A percentile compares a stretch with the other conserved stretches of the same genome.
Evolutionary conservation across 2,329 filamentous ascomycete species (phyloP).

Genomic region (Ilyonectria mors-panacis): DNA sequence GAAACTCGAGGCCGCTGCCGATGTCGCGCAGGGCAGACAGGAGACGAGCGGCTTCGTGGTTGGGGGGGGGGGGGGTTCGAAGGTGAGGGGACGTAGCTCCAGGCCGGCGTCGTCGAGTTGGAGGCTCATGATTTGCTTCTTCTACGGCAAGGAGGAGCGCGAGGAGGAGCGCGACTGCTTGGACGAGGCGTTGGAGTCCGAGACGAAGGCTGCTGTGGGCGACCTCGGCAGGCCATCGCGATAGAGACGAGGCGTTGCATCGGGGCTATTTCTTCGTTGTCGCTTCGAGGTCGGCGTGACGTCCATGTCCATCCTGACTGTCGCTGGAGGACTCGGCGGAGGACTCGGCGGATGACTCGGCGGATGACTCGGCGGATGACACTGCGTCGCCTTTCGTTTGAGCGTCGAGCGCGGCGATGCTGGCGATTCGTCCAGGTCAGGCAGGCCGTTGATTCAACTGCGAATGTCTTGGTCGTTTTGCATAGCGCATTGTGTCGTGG

Average conservation of each 20-base stretch:
- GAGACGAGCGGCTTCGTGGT: not conserved
- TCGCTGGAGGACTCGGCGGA: too few species aligned
- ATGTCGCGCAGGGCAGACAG: not conserved
- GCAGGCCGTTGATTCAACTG: not conserved
- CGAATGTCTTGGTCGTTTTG: not conserved
- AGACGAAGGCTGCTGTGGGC: not conserved
- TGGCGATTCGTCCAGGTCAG: not conserved
- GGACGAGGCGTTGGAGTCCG: slow-evolving; percentile 5
- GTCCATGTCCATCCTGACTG: not conserved
- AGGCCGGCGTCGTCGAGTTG: slow-evolving; percentile 5
- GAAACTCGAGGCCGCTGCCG: slow-evolving; percentile 5
- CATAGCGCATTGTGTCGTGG: too few species aligned
- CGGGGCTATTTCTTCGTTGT: not conserved
- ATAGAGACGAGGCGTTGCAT: not conserved
- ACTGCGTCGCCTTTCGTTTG: too few species aligned
- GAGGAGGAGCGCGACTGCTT: too few species aligned
- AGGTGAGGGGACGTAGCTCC: not conserved
- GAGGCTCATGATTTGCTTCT: slow-evolving; percentile 8
- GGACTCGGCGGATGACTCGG: too few species aligned
- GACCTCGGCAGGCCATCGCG: not conserved
- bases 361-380: too few species aligned
- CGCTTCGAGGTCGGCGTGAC: not conserved
- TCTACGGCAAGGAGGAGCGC: not conserved
- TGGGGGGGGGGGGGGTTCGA: not conserved
- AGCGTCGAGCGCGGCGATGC: too few species aligned